Evolutionary conservation across 345 rosid species (phyloP).

Genomic region (Passiflora organensis): DNA sequence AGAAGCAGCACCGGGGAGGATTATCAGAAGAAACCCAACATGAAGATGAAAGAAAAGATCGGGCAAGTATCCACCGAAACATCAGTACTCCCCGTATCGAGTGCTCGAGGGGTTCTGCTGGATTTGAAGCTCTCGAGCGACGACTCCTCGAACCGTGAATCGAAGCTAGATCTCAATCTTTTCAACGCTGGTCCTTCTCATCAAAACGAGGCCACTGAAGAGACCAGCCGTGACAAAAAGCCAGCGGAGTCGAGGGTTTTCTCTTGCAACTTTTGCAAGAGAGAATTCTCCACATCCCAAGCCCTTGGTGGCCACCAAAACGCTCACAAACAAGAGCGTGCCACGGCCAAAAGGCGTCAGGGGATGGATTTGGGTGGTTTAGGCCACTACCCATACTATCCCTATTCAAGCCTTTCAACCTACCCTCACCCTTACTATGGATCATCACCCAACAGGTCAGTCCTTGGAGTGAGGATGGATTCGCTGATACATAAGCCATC

Average conservation of each 20-base stretch:
- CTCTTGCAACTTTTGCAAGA: conserved; percentile 52
- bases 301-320: conserved; percentile 87
- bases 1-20: too few species aligned
- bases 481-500: conserved; percentile 29
- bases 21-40: neutral
- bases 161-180: conserved; percentile 16
- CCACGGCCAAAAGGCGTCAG: conserved; percentile 44
- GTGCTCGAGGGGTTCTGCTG: conserved; percentile 5
- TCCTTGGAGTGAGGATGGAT: conserved; percentile 15
- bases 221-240: neutral
- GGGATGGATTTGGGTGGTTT: conserved; percentile 19
- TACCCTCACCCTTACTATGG: conserved; percentile 4
- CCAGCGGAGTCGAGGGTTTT: conserved; percentile 24
- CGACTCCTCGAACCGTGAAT: conserved; percentile 11
- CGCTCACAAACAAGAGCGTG: conserved; percentile 69
- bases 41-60: conserved; percentile 15
- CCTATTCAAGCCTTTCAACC: conserved; percentile 11
- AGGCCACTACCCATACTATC: conserved; percentile 12
- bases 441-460: conserved; percentile 26
- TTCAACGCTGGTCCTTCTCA: too few species aligned
- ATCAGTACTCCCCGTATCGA: neutral
- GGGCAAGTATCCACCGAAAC: neutral
- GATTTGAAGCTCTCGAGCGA: conserved; percentile 21
- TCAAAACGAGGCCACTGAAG: too few species aligned
- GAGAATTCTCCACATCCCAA: conserved; percentile 57